These are phyloP conservation scores for Phytophthora podocarpi DNA, from an alignment of 352 stramenopile genomes.

Conservation along the genomic window DNA sequence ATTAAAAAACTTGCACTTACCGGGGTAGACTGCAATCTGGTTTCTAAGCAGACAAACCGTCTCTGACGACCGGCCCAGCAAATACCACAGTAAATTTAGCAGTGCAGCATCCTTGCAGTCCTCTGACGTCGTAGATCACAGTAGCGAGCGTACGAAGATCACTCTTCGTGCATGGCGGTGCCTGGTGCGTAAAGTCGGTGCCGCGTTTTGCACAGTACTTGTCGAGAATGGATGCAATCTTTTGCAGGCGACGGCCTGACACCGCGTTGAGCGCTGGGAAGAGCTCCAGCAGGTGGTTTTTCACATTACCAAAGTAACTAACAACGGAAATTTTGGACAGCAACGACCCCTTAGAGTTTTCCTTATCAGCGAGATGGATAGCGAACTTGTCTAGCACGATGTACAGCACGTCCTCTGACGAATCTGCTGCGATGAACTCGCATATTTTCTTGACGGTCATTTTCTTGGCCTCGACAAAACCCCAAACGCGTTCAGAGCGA, in stretches of 20 bases:
- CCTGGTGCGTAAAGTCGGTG: conserved; percentile 7
- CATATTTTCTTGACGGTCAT: background rate
- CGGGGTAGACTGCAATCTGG: conserved; percentile 8
- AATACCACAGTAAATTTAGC: conserved; percentile 15
- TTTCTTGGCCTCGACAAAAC: background rate
- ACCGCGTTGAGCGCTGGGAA: background rate
- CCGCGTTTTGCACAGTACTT: conserved; percentile 9
- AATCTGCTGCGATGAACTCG: background rate
- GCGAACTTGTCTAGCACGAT: too few relatives aligned
- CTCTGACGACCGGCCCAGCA: conserved; percentile 5
- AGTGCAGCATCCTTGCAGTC: conserved; percentile 15
- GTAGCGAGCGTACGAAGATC: background rate
- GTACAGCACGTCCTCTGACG: background rate
- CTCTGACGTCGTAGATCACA: background rate
- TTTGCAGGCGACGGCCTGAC: background rate
- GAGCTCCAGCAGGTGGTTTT: background rate
- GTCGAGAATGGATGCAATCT: background rate
- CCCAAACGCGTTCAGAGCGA: background rate
- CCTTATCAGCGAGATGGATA: too few relatives aligned
- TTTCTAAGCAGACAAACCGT: background rate
- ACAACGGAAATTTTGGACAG: background rate
- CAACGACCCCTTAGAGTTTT: background rate
- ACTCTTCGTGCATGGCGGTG: conserved; percentile 1
- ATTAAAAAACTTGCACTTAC: too few relatives aligned
- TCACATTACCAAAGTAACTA: background rate